phyloP scores from a whole-genome alignment of 2,329 filamentous ascomycete genomes.

The Lachnellula subtilissima region DNA sequence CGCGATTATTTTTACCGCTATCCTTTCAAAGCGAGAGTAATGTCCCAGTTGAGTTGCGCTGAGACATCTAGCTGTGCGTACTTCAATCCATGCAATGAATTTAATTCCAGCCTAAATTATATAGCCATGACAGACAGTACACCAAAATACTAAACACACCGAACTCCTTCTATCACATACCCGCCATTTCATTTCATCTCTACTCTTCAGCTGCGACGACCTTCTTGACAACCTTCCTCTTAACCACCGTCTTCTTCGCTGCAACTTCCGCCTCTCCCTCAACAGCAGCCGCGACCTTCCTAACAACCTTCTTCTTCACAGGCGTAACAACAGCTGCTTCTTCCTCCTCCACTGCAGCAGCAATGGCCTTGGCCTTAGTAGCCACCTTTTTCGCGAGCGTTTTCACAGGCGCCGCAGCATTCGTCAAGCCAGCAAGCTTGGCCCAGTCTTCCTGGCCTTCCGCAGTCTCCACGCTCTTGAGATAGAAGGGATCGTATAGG shows the following conservation, averaged over 20 bases:
- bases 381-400: not conserved
- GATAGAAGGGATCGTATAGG: constrained; percentile 2
- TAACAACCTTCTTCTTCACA: not conserved
- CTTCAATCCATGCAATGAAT: too few species aligned
- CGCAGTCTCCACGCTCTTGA: not conserved
- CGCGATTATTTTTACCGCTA: too few species aligned
- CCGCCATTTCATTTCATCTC: too few species aligned
- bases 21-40: too few species aligned
- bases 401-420: not conserved
- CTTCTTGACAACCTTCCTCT: not conserved
- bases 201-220: not conserved
- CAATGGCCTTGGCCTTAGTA: not conserved
- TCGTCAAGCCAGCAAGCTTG: not conserved
- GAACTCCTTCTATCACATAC: too few species aligned
- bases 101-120: too few species aligned
- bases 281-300: not conserved
- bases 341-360: not conserved
- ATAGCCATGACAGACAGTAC: too few species aligned
- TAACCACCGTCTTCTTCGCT: not conserved
- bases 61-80: too few species aligned
- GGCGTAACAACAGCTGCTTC: not conserved
- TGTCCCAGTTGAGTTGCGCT: too few species aligned
- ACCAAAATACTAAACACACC: too few species aligned
- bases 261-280: not conserved
- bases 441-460: constrained; percentile 4